phyloP scores from a whole-genome alignment of 257 asterid genomes.

The Salvia hispanica region DNA sequence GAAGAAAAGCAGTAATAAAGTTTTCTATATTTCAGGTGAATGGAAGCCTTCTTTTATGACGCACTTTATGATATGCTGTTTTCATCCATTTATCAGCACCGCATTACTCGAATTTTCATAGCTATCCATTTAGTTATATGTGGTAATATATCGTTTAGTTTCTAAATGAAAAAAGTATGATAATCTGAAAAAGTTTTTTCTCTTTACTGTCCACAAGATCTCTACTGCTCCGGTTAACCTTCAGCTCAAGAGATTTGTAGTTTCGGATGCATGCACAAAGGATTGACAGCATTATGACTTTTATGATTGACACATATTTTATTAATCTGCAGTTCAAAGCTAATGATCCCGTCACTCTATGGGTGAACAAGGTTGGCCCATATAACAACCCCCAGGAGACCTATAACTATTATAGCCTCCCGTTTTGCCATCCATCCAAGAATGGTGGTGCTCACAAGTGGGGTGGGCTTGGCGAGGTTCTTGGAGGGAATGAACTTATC shows the following conservation, averaged over 20 bases:
- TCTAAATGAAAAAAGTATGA: slow-evolving; percentile 15
- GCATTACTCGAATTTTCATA: background rate
- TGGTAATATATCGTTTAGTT: background rate
- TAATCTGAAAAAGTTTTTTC: background rate
- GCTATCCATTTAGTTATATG: background rate
- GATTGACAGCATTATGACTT: slow-evolving; percentile 7
- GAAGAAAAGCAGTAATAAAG: slow-evolving; percentile 11
- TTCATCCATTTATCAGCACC: background rate
- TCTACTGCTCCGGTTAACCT: background rate
- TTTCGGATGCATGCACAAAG: slow-evolving; percentile 13
- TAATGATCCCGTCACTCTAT: slow-evolving; percentile 55
- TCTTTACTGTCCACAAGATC: background rate
- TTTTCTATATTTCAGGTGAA: slow-evolving; percentile 21
- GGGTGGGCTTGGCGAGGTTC: slow-evolving; percentile 80
- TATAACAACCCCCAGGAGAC: slow-evolving; percentile 85
- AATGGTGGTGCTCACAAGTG: slow-evolving; percentile 59
- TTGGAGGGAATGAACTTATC: slow-evolving; percentile 70
- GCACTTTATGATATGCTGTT: background rate
- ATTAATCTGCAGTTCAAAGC: slow-evolving; percentile 59
- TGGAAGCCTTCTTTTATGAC: slow-evolving; percentile 7
- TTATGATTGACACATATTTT: slow-evolving; percentile 33
- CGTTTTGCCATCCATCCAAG: slow-evolving; percentile 51
- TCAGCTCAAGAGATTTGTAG: slow-evolving; percentile 9
- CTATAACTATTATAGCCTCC: slow-evolving; percentile 74
- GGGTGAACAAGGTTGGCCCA: slow-evolving; percentile 83